These are phyloP conservation scores for Priceomyces carsonii DNA, from an alignment of 805 yeast genomes.

Conservation along the genomic window DNA sequence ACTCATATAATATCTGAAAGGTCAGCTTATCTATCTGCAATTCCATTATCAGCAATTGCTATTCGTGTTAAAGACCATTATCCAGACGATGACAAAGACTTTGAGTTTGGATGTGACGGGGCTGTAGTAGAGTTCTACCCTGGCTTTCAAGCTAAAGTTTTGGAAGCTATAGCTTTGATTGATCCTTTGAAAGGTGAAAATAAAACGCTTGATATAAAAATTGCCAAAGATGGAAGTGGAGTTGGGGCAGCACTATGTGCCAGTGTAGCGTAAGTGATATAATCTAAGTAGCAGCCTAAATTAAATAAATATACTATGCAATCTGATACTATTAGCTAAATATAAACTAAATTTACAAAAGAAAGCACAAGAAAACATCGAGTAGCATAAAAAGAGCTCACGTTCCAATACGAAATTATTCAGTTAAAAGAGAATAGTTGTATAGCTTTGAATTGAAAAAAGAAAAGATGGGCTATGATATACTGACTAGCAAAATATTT, in stretches of 20 bases:
- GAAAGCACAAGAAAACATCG: no score
- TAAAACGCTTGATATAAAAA: conserved; percentile 70
- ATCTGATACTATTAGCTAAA: no score
- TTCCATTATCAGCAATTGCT: conserved; percentile 86
- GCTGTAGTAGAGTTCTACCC: conserved; percentile 93
- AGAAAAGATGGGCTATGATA: no score
- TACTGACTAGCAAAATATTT: no score
- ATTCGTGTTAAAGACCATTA: conserved; percentile 64
- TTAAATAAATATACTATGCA: no score
- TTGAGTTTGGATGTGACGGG: conserved; percentile 95
- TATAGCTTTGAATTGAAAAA: no score
- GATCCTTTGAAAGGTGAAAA: conserved; percentile 75
- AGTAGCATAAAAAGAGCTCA: no score
- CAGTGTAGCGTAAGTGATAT: conserved; percentile 25
- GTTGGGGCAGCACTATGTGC: conserved; percentile 98
- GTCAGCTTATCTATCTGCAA: conserved; percentile 87
- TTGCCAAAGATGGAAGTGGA: conserved; percentile 95
- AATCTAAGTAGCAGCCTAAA: no score
- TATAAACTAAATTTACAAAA: no score
- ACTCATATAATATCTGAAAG: conserved; percentile 82
- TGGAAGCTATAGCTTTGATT: conserved; percentile 72
- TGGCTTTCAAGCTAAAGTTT: conserved; percentile 75
- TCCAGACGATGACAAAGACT: conserved; percentile 51
- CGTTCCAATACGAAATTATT: no score
- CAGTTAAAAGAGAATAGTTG: no score